phyloP scores from a whole-genome alignment of 2,329 filamentous ascomycete species.

The Calonectria montana region DNA sequence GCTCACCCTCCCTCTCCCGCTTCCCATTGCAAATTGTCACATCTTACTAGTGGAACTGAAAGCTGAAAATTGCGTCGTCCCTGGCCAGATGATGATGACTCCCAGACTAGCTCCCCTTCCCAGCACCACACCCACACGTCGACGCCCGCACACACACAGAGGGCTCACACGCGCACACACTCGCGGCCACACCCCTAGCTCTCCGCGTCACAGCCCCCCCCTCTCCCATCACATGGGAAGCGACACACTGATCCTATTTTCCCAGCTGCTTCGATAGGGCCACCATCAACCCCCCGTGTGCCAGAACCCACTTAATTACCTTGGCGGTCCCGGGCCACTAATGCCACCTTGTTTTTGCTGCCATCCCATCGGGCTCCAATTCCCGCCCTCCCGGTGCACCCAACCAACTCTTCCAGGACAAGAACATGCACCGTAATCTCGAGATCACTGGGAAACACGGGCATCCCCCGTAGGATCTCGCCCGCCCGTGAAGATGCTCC shows the following conservation, averaged over 20 bases:
- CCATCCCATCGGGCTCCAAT: constrained; percentile 23
- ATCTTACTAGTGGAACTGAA: constrained; percentile 2
- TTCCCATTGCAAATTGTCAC: constrained; percentile 1
- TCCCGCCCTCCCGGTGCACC: constrained; percentile 23
- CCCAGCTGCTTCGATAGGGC: not conserved
- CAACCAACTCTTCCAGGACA: not conserved
- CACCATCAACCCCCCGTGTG: not conserved
- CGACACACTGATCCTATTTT: constrained; percentile 10
- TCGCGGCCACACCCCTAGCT: constrained; percentile 6
- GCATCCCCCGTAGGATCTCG: constrained; percentile 3
- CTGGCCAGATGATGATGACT: constrained; percentile 7
- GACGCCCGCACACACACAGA: not conserved
- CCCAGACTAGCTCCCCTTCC: not conserved
- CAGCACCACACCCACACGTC: not conserved
- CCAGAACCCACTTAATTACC: constrained; percentile 25
- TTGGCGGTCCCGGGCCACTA: constrained; percentile 36
- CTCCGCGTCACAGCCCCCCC: not conserved
- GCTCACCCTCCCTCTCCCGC: not conserved
- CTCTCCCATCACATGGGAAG: constrained; percentile 13
- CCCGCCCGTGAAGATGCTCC: not conserved
- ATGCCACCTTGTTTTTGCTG: constrained; percentile 44
- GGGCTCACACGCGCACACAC: not conserved
- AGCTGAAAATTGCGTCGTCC: constrained; percentile 15
- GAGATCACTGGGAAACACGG: not conserved
- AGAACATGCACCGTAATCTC: constrained; percentile 1